Evolutionary conservation across 2,329 filamentous ascomycete species (phyloP).

Genomic region (Salinomyces thailandicus): DNA sequence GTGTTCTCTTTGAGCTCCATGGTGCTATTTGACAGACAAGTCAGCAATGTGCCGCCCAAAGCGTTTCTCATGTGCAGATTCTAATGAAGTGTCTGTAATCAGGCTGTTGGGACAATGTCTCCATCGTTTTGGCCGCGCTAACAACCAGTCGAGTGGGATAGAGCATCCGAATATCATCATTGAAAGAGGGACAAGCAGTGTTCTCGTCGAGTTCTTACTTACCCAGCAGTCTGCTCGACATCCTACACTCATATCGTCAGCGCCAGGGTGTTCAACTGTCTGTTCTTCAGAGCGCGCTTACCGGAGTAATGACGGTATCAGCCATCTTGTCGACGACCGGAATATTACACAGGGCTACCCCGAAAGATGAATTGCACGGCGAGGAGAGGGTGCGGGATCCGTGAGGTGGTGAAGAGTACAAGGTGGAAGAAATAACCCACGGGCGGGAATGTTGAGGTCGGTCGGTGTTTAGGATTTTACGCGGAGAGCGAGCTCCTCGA

Average conservation of each 20-base stretch:
- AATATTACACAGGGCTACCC: neutral
- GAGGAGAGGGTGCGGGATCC: too few species aligned
- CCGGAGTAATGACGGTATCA: neutral
- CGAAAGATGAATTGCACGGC: too few species aligned
- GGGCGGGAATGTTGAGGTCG: too few species aligned
- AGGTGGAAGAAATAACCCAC: too few species aligned
- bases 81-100: too few species aligned
- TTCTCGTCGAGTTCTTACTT: neutral
- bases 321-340: neutral
- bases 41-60: too few species aligned
- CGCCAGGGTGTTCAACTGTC: too few species aligned
- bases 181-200: neutral
- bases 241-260: neutral
- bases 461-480: too few species aligned
- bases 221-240: neutral
- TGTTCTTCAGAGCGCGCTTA: neutral
- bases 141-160: neutral
- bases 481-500: too few species aligned
- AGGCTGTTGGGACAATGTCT: neutral
- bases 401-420: too few species aligned
- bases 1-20: constrained; percentile 99
- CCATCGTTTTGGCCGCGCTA: neutral
- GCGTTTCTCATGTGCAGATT: too few species aligned
- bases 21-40: constrained; percentile 42
- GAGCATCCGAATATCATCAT: neutral